Percentiles rank a stretch among this genome's conserved stretches.
These are phyloP conservation scores for Sanghuangporus baumii DNA, from an alignment of 1,284 basidiomycete species.

Conservation along the genomic window DNA sequence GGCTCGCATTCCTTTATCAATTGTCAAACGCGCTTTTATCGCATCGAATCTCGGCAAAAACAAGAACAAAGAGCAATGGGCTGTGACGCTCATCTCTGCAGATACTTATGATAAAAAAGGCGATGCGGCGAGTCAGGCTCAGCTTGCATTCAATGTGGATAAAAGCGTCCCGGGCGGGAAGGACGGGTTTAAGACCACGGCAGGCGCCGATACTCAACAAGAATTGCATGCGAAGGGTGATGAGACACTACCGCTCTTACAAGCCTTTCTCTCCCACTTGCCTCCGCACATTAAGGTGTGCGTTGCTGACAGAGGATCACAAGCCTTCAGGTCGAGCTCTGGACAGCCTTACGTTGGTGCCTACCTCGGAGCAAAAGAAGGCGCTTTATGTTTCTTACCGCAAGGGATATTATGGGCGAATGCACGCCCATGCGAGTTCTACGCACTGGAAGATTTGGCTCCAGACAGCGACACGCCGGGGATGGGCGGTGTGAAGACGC, in stretches of 20 bases:
- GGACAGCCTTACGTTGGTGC: slow-evolving; percentile 57
- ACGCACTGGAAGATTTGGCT: slow-evolving; percentile 55
- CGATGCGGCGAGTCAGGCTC: slow-evolving; percentile 29
- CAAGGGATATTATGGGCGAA: slow-evolving; percentile 68
- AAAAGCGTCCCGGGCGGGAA: slow-evolving; percentile 36
- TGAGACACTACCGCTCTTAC: slow-evolving; percentile 42
- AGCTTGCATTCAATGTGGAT: slow-evolving; percentile 62
- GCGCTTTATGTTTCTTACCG: slow-evolving; percentile 65
- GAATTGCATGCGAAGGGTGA: slow-evolving; percentile 42
- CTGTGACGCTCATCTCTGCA: slow-evolving; percentile 49
- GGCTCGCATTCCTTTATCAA: slow-evolving; percentile 37
- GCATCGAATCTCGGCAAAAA: slow-evolving; percentile 60
- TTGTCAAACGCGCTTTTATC: slow-evolving; percentile 52
- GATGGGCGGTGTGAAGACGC: slow-evolving; percentile 50
- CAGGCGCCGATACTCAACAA: slow-evolving; percentile 27
- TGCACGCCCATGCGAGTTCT: slow-evolving; percentile 69
- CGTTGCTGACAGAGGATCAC: background rate
- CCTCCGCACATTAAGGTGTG: slow-evolving; percentile 19
- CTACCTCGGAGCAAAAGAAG: slow-evolving; percentile 62
- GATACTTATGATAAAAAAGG: slow-evolving; percentile 38
- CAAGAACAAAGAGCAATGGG: slow-evolving; percentile 54
- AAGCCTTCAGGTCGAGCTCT: slow-evolving; percentile 27
- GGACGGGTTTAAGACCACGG: slow-evolving; percentile 33
- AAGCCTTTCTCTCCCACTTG: slow-evolving; percentile 47
- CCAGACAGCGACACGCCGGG: slow-evolving; percentile 27